A percentile compares a stretch with the other conserved stretches of the same genome.
These are phyloP conservation scores for Serpula lacrymans DNA, from an alignment of 768 basidiomycete genomes.

Conservation along the genomic window DNA sequence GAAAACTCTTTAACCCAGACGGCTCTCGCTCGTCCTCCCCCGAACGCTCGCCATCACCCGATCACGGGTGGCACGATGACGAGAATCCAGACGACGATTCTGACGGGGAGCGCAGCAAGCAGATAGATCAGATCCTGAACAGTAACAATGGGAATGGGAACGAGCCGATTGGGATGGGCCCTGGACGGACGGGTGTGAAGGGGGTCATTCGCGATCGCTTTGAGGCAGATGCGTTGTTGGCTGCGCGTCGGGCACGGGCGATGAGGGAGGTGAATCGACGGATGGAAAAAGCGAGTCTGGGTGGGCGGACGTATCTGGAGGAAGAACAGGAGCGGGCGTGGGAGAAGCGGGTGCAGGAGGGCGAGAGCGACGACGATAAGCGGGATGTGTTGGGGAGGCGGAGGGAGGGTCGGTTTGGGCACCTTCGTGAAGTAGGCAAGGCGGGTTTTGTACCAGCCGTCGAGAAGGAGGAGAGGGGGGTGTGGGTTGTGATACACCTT, in stretches of 20 bases:
- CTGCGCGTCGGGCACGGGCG: conserved; percentile 51
- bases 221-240: conserved; percentile 58
- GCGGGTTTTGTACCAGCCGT: conserved; percentile 72
- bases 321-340: conserved; percentile 57
- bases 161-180: conserved; percentile 80
- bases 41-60: conserved; percentile 57
- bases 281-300: conserved; percentile 65
- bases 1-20: conserved; percentile 61
- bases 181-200: conserved; percentile 84
- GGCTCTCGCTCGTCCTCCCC: conserved; percentile 58
- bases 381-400: conserved; percentile 46
- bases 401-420: conserved; percentile 63
- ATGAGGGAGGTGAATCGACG: conserved; percentile 47
- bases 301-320: conserved; percentile 72
- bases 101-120: conserved; percentile 35
- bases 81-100: conserved; percentile 41
- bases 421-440: conserved; percentile 76
- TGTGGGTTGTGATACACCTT: conserved; percentile 85
- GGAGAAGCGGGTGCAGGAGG: conserved; percentile 45
- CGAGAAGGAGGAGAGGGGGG: conserved; percentile 62
- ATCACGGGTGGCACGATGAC: conserved; percentile 42
- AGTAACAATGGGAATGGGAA: too few species aligned
- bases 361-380: conserved; percentile 22
- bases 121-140: conserved; percentile 12
- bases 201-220: conserved; percentile 81